Base-by-base conservation (phyloP, 139 green algal species). In the Trebouxia sp. region DNA sequence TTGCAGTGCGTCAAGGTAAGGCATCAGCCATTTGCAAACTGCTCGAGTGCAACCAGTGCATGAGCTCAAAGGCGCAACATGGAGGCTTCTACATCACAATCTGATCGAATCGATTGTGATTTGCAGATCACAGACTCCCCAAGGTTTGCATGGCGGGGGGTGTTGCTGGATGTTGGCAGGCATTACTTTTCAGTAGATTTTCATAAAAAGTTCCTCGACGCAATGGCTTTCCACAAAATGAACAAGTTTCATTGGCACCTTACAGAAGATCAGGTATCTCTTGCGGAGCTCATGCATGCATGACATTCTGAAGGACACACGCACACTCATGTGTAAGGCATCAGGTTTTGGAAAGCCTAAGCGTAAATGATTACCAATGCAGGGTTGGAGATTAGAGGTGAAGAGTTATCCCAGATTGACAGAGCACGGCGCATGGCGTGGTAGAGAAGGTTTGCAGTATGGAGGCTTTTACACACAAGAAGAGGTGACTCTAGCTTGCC, bases 171-270 rank as follows among this genome's bases (percentile, higher is more conserved):
- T 80, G 79, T 86, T 24, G 90, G 88, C 8, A 83, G 90, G 8
- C 90, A 92, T 82, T 91, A 86, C 79, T 92, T 90, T 51, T 39
- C 76, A 5, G 67, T 90, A 24, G 22, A 75, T 0, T 94, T 91
- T 62, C 80, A 92, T 39, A 81, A 84, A 35, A 85, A 85, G 51
- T 66, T 92, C 32, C 58, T 94, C 45, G 90, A 93, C 75, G 30
- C 87, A 0, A 78, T 89, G 47, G 87, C 87, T 11, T 75, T 91
- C 11, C 81, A 91, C 80, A 93, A 93, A 82, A 82, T 91, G 67
- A 93, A 92, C 74, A 38, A 78, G 20, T 90, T 92, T 45, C 90
- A 94, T 80, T 92, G 88, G 88, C 90, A 94, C 76, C 79, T 94
- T 0, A 90, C 85, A 32, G 90, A 94, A 65, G 90, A 94, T 75